Base-by-base conservation (phyloP, 2,329 filamentous ascomycete species). In the Neonectria hederae region DNA sequence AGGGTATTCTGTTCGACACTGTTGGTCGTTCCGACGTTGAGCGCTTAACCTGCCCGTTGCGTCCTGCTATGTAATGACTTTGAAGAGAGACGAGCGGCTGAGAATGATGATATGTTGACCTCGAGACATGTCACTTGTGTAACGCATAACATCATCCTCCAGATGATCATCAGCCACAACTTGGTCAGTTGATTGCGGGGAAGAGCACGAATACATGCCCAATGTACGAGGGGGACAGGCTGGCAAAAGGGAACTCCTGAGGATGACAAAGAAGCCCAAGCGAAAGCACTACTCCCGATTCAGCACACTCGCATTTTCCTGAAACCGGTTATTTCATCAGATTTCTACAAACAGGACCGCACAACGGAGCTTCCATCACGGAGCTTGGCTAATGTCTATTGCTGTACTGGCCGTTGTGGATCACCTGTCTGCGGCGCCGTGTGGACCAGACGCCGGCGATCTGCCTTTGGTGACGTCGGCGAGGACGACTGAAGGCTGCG, bases 81-180 rank as follows among this genome's bases (percentile, higher is more conserved):
- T 4, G 46, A 38, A 51, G 35, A 26, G 17, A 60, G 24, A 17
- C 45, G 38, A 19, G n/a, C 5, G n/a, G 4, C n/a, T 6, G 9
- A 13, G 28, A 38, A 53, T 22, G 35, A 38, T 30, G 22, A 48
- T 54, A 49, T 63, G 58, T 48, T 19, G 19, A 19, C 6, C 35
- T 17, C 19, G 26, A 43, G 8, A 42, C 17, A 30, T n/a, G 13
- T 54, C 30, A 21, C 49, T 59, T 53, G 46, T 65, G 70, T 70
- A 68, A 70, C 67, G 61, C 54, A 69, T 62, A 66, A 40, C 65
- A 65, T 72, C 70, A 64, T 69, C 49, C 54, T 66, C 63, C 30
- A 46, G 40, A 49, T 66, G 68, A 70, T 70, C 68, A 66, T 54
- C 69, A 54, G 46, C 53, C 62, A 54, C 28, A 59, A 35, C 55